These are phyloP conservation scores for Colletotrichum graminicola DNA, from an alignment of 2,329 filamentous ascomycete species.

Conservation along the genomic window DNA sequence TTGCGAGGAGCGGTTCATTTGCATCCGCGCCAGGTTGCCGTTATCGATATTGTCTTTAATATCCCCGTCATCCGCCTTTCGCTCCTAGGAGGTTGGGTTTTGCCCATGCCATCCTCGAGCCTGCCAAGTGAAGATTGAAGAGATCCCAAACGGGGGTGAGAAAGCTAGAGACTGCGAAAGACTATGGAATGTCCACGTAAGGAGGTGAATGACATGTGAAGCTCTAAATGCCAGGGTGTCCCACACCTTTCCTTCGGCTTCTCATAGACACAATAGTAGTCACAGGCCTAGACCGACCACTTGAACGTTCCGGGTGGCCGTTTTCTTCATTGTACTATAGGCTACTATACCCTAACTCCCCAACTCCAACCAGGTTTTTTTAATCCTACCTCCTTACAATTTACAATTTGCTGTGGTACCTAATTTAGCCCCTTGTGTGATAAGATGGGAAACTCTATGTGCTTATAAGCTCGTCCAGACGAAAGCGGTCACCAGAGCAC, in stretches of 20 bases:
- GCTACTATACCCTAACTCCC: neutral
- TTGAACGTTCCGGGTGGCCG: too few species aligned
- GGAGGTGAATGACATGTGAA: neutral
- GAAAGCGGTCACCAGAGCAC: neutral
- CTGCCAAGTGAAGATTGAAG: neutral
- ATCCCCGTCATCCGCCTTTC: neutral
- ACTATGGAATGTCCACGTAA: too few species aligned
- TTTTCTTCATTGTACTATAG: neutral
- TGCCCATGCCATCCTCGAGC: neutral
- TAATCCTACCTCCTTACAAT: neutral
- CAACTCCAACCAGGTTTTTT: neutral
- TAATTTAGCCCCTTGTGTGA: neutral
- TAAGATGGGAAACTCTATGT: neutral
- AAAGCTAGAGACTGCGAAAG: neutral
- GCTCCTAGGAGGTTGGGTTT: neutral
- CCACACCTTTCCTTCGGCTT: neutral
- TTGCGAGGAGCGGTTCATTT: neutral
- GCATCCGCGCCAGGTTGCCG: neutral
- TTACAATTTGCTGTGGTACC: neutral
- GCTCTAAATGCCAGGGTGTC: neutral
- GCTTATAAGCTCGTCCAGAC: conserved; percentile 24
- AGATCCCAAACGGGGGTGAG: neutral
- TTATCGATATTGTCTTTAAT: neutral
- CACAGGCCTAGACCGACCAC: too few species aligned
- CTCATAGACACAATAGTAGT: neutral